These are phyloP conservation scores for Neoboletus magnificus DNA, from an alignment of 768 basidiomycete genomes.

Conservation along the genomic window DNA sequence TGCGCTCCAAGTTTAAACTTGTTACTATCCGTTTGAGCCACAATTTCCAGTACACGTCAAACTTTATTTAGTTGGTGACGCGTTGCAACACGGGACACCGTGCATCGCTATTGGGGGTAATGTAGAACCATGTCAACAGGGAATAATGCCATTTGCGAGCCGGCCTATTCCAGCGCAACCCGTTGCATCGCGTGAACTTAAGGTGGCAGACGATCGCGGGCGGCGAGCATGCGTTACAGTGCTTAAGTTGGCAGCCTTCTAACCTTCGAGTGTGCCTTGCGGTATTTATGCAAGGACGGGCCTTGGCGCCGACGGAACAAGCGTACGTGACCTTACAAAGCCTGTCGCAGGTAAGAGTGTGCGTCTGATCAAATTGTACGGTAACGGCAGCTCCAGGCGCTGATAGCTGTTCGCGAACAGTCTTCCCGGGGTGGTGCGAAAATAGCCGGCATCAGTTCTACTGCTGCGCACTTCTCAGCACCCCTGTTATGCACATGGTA, in stretches of 20 bases:
- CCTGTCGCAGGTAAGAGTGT: background rate
- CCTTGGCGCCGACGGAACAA: background rate
- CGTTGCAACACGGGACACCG: background rate
- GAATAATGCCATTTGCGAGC: background rate
- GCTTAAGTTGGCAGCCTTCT: background rate
- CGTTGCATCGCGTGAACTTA: background rate
- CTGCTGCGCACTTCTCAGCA: background rate
- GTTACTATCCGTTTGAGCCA: background rate
- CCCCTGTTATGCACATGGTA: conserved; percentile 1
- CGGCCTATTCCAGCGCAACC: background rate
- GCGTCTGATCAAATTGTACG: background rate
- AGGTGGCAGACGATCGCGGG: background rate
- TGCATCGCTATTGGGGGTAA: background rate
- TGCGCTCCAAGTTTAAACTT: background rate
- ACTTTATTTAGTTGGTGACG: background rate
- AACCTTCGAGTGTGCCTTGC: background rate
- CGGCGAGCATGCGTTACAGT: background rate
- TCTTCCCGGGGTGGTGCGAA: background rate
- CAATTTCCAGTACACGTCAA: background rate
- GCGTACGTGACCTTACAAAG: background rate
- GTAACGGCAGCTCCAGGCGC: background rate
- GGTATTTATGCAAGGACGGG: background rate
- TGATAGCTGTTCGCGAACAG: background rate
- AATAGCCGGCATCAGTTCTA: background rate
- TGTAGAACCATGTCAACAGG: background rate